These are phyloP conservation scores for Reutealis trisperma DNA, from an alignment of 345 rosid genomes.

Conservation along the genomic window DNA sequence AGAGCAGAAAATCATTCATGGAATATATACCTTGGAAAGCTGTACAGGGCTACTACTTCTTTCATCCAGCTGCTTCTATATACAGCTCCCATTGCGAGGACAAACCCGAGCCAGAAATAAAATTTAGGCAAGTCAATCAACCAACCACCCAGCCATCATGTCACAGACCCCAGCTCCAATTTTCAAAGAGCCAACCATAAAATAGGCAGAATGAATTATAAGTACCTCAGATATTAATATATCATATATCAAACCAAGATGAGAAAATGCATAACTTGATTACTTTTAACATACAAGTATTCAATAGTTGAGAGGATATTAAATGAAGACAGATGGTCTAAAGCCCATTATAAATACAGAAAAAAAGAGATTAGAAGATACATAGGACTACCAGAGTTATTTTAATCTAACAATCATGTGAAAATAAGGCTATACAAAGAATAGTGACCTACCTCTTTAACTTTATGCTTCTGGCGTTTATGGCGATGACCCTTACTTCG, in stretches of 20 bases:
- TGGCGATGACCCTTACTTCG: slow-evolving; percentile 66
- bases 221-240: slow-evolving; percentile 47
- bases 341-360: background rate
- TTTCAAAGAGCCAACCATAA: slow-evolving; percentile 78
- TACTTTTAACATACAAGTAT: background rate
- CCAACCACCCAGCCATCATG: slow-evolving; percentile 63
- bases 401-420: background rate
- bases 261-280: background rate
- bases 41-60: slow-evolving; percentile 81
- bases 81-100: slow-evolving; percentile 78
- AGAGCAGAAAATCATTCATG: background rate
- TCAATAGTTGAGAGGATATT: background rate
- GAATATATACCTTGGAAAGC: slow-evolving; percentile 75
- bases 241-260: slow-evolving; percentile 3
- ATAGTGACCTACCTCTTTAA: slow-evolving; percentile 63
- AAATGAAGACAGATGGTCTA: background rate
- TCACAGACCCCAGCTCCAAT: slow-evolving; percentile 96
- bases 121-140: slow-evolving; percentile 60
- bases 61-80: slow-evolving; percentile 76
- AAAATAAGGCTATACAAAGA: background rate
- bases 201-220: slow-evolving; percentile 69
- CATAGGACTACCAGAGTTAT: background rate
- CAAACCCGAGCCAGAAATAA: slow-evolving; percentile 48
- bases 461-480: slow-evolving; percentile 70
- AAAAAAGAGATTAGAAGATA: background rate